Evolutionary conservation across 2,329 filamentous ascomycete genomes (phyloP), one percentile per base, ranked within the genome.

Genomic region (Coniochaeta sp.): DNA sequence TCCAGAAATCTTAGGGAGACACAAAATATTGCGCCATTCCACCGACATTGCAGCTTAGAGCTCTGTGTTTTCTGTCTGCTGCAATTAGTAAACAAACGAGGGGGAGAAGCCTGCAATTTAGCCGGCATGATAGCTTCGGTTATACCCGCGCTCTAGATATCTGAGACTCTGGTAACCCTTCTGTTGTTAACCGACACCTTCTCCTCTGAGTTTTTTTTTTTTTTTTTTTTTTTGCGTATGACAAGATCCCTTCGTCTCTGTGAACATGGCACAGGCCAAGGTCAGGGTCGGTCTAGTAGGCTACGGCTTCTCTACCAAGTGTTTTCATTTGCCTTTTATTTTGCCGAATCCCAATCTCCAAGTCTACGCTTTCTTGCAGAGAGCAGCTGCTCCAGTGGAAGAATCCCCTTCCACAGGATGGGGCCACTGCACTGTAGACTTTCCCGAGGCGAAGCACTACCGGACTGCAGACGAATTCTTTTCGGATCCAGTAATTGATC

Each of bases 401-500:
- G 22, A 61, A 44, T n/a, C 55, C 17, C 17, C 62, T 32, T 42
- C 36, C 2, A 14, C 56, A 58, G 19, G 40, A 26, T 70, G 72
- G 38, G 75, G 72, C 0, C 78, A 81, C 64, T 81, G 78, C 67
- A 79, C 76, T 0, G 67, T 78, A n/a, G 78, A 81, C 64, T 77
- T 75, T 54, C 78, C 79, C 0, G 58, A 70, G 10, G 72, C 74
- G 65, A 86, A 83, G 70, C 78, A 82, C 66, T 88, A 87, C 73
- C 77, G 79, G 16, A 83, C 79, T 0, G 72, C 80, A 0, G 81
- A 87, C 16, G 81, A 84, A 1, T 77, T 89, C 69, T 79, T 88
- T 63, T 75, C 79, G 60, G 86, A 89, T 67, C 58, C 75, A 0
- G 74, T 73, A 0, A 80, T 89, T 22, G 81, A 88, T 62, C 74